Conservation (phyloP, 2,329 filamentous ascomycete genomes). For the Chrysoporthe puriensis region DNA sequence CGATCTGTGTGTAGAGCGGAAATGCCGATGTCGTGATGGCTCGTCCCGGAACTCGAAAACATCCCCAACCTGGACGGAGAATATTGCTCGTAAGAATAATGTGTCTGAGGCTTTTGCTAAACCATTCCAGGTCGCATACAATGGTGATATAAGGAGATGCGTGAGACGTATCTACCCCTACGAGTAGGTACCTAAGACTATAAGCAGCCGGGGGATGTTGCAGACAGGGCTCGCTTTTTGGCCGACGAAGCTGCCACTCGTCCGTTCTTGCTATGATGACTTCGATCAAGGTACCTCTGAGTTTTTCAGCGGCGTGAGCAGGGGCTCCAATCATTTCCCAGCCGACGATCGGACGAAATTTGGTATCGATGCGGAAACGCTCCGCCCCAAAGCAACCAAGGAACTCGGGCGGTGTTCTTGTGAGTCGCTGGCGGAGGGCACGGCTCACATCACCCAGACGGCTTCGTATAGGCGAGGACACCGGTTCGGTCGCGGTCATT, state of each 20-base stretch:
- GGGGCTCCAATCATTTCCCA: neutral
- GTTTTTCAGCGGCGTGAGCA: neutral
- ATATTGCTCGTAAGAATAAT: neutral
- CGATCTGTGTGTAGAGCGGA: neutral
- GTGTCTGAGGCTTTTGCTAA: neutral
- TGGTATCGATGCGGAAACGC: neutral
- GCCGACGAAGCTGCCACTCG: neutral
- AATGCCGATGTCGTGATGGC: neutral
- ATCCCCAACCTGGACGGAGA: neutral
- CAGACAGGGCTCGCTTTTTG: neutral
- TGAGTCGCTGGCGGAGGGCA: neutral
- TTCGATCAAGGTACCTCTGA: neutral
- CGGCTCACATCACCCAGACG: neutral
- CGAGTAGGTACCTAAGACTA: neutral
- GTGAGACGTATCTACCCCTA: neutral
- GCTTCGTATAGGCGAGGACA: neutral
- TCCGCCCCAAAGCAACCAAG: neutral
- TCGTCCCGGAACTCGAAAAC: neutral
- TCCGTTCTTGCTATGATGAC: neutral
- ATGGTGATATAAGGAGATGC: slow-evolving; percentile 1
- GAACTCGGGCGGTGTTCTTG: neutral
- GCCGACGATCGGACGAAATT: neutral
- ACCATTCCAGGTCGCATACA: neutral
- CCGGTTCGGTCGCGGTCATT: neutral
- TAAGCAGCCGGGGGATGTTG: neutral